Conservation (phyloP, 2,329 filamentous ascomycete genomes). For the Ascochyta pisi region DNA sequence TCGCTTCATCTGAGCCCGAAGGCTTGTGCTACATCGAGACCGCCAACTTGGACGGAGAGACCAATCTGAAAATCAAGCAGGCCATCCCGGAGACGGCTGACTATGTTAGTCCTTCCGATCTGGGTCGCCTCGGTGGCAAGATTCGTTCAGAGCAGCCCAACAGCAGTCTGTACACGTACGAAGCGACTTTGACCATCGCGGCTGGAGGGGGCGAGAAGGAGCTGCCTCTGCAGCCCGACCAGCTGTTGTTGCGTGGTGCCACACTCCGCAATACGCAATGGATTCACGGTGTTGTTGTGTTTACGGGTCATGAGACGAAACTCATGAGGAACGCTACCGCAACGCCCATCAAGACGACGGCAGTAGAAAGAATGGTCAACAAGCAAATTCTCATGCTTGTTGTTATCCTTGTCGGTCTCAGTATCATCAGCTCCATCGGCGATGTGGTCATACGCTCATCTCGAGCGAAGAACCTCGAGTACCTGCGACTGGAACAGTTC, state of each 20-base stretch:
- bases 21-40: constrained; percentile 99
- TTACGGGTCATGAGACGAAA: constrained; percentile 97
- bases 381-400: constrained; percentile 90
- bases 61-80: constrained; percentile 98
- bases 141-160: constrained; percentile 96
- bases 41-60: constrained; percentile 96
- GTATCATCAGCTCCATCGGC: constrained; percentile 88
- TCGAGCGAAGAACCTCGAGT: constrained; percentile 67
- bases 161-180: constrained; percentile 97
- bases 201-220: constrained; percentile 93
- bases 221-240: constrained; percentile 85
- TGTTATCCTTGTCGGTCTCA: constrained; percentile 80
- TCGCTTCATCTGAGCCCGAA: constrained; percentile 96
- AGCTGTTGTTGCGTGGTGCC: constrained; percentile 89
- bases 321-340: constrained; percentile 98
- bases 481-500: constrained; percentile 69
- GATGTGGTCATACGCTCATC: constrained; percentile 81
- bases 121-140: constrained; percentile 84
- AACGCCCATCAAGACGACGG: constrained; percentile 95
- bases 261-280: constrained; percentile 95
- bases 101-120: constrained; percentile 83
- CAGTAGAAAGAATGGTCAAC: constrained; percentile 93
- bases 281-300: constrained; percentile 95
- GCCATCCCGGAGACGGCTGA: constrained; percentile 89
- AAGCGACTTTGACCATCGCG: constrained; percentile 91